Evolutionary conservation across 2,329 filamentous ascomycete species (phyloP).

Genomic region (Verticillium tricorpus): DNA sequence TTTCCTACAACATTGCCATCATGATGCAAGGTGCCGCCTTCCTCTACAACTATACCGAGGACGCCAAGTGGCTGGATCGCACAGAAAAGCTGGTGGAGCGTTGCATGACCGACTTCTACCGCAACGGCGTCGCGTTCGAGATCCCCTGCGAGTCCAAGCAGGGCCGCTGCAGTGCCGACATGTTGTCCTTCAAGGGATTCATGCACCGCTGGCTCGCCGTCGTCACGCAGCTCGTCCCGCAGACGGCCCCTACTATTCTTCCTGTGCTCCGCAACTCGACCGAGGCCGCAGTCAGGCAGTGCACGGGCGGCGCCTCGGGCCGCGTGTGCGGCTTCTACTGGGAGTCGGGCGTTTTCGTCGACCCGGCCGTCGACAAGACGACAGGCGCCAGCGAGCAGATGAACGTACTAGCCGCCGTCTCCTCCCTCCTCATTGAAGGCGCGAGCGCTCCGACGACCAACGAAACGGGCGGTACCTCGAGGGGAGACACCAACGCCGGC

Average conservation of each 20-base stretch:
- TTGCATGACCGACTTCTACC: conserved; percentile 48
- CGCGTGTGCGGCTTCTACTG: conserved; percentile 63
- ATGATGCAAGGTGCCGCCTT: conserved; percentile 60
- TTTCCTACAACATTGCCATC: conserved; percentile 62
- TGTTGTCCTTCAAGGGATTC: conserved; percentile 69
- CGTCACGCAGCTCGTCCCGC: conserved; percentile 58
- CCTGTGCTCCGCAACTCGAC: conserved; percentile 55
- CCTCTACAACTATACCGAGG: conserved; percentile 64
- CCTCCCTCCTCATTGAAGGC: conserved; percentile 39
- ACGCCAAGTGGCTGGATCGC: conserved; percentile 50
- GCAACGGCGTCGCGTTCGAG: conserved; percentile 58
- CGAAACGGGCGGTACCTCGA: conserved; percentile 44
- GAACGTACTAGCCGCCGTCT: conserved; percentile 51
- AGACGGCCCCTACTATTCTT: conserved; percentile 48
- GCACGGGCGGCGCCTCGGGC: conserved; percentile 53
- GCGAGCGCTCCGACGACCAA: conserved; percentile 38
- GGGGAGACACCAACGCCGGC: conserved; percentile 37
- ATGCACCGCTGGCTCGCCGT: conserved; percentile 61
- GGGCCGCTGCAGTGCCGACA: conserved; percentile 63
- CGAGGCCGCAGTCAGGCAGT: conserved; percentile 55
- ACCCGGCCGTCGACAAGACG: conserved; percentile 47
- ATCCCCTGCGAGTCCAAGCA: conserved; percentile 56
- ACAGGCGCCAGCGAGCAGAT: conserved; percentile 56
- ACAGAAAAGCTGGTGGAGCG: conserved; percentile 51
- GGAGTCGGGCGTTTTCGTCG: conserved; percentile 40